phyloP scores from a whole-genome alignment of 305 asterid genomes.

The Plantago coronopus region DNA sequence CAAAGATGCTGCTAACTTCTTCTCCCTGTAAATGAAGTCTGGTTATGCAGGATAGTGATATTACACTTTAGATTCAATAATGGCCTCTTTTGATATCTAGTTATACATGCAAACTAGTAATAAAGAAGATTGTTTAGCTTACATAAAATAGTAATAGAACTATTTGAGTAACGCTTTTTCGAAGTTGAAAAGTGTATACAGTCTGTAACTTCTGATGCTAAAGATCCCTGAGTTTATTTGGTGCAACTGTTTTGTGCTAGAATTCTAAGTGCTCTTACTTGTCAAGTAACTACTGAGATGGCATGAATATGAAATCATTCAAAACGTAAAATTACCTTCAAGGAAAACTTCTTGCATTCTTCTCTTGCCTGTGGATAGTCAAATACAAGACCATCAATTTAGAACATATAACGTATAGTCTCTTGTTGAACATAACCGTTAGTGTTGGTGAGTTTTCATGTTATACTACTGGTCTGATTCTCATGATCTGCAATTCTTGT shows the following conservation, averaged over 20 bases:
- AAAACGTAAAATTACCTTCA: slow-evolving; percentile 47
- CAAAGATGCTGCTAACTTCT: slow-evolving; percentile 63
- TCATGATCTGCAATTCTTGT: slow-evolving; percentile 9
- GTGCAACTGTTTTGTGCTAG: too few relatives aligned
- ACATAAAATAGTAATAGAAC: too few relatives aligned
- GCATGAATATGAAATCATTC: neutral
- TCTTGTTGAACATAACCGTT: too few relatives aligned
- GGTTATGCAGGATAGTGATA: slow-evolving; percentile 17
- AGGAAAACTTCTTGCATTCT: slow-evolving; percentile 55
- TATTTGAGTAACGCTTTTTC: too few relatives aligned
- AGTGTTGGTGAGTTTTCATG: neutral
- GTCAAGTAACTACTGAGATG: too few relatives aligned
- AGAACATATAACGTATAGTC: slow-evolving; percentile 3
- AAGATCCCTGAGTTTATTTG: neutral
- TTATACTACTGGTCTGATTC: slow-evolving; percentile 4
- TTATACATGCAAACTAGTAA: slow-evolving; percentile 4
- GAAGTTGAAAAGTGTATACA: too few relatives aligned
- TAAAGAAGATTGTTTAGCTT: too few relatives aligned
- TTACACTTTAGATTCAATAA: slow-evolving; percentile 3
- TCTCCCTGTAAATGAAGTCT: slow-evolving; percentile 55
- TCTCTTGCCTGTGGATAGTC: slow-evolving; percentile 51
- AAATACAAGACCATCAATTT: slow-evolving; percentile 15
- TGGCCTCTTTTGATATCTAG: slow-evolving; percentile 18
- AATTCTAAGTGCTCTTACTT: too few relatives aligned
- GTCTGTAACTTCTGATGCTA: too few relatives aligned